Conservation (phyloP, 75 land plant genomes). For the Cunninghamia lanceolata region DNA sequence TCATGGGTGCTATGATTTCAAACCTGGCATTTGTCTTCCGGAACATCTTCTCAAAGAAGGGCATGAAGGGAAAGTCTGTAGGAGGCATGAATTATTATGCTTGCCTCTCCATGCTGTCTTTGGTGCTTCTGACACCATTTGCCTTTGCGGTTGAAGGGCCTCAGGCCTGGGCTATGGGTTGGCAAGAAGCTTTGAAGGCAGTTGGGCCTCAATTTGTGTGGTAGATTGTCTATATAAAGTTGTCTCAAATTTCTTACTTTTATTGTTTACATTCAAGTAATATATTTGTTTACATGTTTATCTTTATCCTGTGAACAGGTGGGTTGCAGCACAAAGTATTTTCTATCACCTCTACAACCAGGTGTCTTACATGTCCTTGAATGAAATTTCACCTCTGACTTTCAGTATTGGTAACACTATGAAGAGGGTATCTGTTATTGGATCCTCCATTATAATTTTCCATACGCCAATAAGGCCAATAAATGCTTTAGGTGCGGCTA, state of each 20-base stretch:
- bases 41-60: constrained; percentile 90
- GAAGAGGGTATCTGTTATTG: constrained; percentile 83
- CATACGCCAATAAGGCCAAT: constrained; percentile 65
- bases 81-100: constrained; percentile 93
- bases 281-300: neutral
- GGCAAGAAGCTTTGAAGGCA: constrained; percentile 46
- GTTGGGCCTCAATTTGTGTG: constrained; percentile 66
- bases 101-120: constrained; percentile 73
- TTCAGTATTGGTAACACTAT: constrained; percentile 80
- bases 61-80: constrained; percentile 76
- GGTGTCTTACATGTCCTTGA: constrained; percentile 81
- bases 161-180: constrained; percentile 72
- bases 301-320: constrained; percentile 30
- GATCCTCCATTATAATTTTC: constrained; percentile 76
- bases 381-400: constrained; percentile 78
- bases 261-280: neutral
- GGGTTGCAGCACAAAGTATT: constrained; percentile 78
- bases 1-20: constrained; percentile 90
- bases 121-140: constrained; percentile 69
- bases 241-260: neutral
- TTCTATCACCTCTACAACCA: constrained; percentile 83
- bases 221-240: constrained; percentile 25
- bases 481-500: constrained; percentile 82
- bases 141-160: constrained; percentile 90
- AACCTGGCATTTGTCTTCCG: constrained; percentile 83